A percentile compares a stretch with the other conserved stretches of the same genome.
phyloP scores from a whole-genome alignment of 1,139 yeast genomes.

The Suhomyces guaymorum region DNA sequence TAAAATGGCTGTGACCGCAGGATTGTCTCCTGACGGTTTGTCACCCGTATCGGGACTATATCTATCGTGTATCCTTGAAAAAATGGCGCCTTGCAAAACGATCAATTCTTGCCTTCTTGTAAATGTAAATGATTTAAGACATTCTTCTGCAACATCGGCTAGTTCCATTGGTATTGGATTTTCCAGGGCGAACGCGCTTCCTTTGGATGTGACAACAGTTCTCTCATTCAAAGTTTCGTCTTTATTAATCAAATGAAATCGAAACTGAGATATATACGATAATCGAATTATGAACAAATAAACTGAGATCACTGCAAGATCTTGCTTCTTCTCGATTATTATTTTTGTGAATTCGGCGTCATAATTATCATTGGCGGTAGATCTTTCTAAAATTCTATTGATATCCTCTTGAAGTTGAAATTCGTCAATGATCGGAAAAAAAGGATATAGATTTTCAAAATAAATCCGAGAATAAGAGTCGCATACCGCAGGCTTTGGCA shows the following conservation, averaged over 20 bases:
- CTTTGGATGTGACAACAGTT: not conserved
- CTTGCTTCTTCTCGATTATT: slow-evolving; percentile 10
- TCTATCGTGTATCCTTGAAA: slow-evolving; percentile 26
- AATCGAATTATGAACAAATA: slow-evolving; percentile 13
- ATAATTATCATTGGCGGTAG: slow-evolving; percentile 1
- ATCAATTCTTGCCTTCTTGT: slow-evolving; percentile 16
- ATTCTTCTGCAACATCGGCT: slow-evolving; percentile 19
- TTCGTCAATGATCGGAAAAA: slow-evolving; percentile 18
- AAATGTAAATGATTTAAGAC: slow-evolving; percentile 16
- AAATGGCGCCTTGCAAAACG: slow-evolving; percentile 21
- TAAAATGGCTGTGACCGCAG: slow-evolving; percentile 14
- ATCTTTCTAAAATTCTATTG: slow-evolving; percentile 8
- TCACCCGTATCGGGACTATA: slow-evolving; percentile 37
- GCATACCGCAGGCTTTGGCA: slow-evolving; percentile 10
- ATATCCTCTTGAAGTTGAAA: slow-evolving; percentile 11
- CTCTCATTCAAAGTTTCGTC: slow-evolving; percentile 1
- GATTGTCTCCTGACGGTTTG: slow-evolving; percentile 14
- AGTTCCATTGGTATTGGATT: slow-evolving; percentile 25
- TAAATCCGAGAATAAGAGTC: slow-evolving; percentile 12
- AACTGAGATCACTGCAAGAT: slow-evolving; percentile 14
- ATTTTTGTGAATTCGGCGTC: not conserved
- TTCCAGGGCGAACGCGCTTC: slow-evolving; percentile 8
- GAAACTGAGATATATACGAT: slow-evolving; percentile 13
- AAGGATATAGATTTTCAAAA: slow-evolving; percentile 13
- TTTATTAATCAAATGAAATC: slow-evolving; percentile 2